phyloP scores from a whole-genome alignment of 345 rosid species.

The Hibiscus syriacus region DNA sequence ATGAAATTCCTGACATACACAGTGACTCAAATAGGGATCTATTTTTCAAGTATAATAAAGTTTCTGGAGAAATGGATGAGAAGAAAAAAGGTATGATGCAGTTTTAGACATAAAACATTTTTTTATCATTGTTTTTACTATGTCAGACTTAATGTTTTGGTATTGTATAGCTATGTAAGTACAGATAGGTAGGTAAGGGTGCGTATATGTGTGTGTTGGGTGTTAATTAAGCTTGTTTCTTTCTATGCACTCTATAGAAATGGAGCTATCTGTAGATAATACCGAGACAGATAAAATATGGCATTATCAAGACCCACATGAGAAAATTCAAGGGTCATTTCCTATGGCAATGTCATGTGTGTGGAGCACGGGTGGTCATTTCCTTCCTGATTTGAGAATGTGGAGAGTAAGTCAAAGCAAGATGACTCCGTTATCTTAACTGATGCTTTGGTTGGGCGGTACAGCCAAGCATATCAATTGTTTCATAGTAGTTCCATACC shows the following conservation, averaged over 20 bases:
- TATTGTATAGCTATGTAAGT: background rate
- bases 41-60: no score
- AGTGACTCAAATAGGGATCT: conserved; percentile 32
- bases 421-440: conserved; percentile 63
- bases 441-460: conserved; percentile 54
- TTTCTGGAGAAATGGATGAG: conserved; percentile 29
- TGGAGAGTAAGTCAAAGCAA: conserved; percentile 40
- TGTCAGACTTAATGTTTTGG: background rate
- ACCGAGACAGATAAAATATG: no score
- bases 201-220: background rate
- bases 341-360: conserved; percentile 54
- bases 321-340: no score
- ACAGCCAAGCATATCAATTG: no score
- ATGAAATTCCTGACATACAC: conserved; percentile 61
- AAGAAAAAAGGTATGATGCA: conserved; percentile 45
- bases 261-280: no score
- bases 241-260: conserved; percentile 21
- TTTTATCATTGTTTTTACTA: background rate
- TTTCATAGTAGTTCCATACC: conserved; percentile 8
- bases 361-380: conserved; percentile 65
- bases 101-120: background rate
- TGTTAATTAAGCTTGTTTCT: conserved; percentile 8
- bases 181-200: background rate
- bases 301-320: no score
- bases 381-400: no score